Evolutionary conservation across 2,329 filamentous ascomycete genomes (phyloP), one percentile per base, ranked within the genome.

Genomic region (Colletotrichum endophyticum): DNA sequence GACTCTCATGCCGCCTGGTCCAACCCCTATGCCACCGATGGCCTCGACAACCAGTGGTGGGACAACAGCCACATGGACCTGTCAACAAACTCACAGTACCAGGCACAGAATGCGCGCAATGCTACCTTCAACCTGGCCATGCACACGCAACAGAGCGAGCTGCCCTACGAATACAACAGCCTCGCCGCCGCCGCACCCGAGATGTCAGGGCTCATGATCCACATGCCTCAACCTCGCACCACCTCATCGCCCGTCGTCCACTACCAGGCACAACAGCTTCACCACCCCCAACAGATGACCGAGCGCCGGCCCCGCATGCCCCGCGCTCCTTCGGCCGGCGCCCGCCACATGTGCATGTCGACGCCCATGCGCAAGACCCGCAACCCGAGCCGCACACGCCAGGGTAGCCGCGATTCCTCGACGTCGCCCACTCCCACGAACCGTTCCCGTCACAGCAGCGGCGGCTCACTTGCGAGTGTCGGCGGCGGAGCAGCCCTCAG

Each of bases 251-350:
- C 85, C 16, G 82, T 87, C 28, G 81, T 87, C 64, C 68, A 77
- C 64, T 73, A 69, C 25, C 75, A 74, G n/a, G 66, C 79, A 39
- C 72, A 79, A 30, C 76, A 78, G 27, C 73, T 78, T 19, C 73
- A 79, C 36, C 78, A 77, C 57, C 78, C 56, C 39, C 75, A 49
- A 68, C 75, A 59, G 69, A 79, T 78, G 73, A 79, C 79, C 22
- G 86, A 88, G 57, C 84, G 85, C 36, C 83, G 85, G 34, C 85
- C 86, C 36, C 86, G 87, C 15, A 88, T 88, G 68, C 89, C 90
- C 1, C 86, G 88, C 13, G 90, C 90, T 6, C 90, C 89, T 3
- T 91, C 89, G 2, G 89, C 89, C 1, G 90, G 90, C 4, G 88
- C 90, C 19, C 85, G 89, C 25, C 88, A 91, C 79, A 83, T 84